Percentiles rank a stretch among this genome's conserved stretches.
These are phyloP conservation scores for Wickerhamomyces alni DNA, from an alignment of 805 yeast genomes.

Conservation along the genomic window DNA sequence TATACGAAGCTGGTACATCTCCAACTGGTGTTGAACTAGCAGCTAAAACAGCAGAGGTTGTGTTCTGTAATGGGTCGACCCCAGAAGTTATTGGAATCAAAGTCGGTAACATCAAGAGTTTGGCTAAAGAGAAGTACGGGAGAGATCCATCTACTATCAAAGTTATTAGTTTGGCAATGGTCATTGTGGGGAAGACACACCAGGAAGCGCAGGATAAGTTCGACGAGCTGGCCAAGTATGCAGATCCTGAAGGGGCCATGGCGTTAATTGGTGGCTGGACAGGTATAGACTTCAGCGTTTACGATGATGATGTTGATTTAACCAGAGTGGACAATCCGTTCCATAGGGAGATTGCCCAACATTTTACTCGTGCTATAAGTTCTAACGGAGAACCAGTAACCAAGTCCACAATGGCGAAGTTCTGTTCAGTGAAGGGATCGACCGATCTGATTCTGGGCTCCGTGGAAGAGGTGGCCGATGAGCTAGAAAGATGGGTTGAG, in stretches of 20 bases:
- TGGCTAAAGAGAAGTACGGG: slow-evolving; percentile 29
- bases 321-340: slow-evolving; percentile 24
- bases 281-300: slow-evolving; percentile 33
- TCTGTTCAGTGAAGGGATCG: slow-evolving; percentile 18
- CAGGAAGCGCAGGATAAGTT: slow-evolving; percentile 36
- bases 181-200: slow-evolving; percentile 33
- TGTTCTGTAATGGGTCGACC: slow-evolving; percentile 32
- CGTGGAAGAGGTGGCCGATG: slow-evolving; percentile 32
- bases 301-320: slow-evolving; percentile 32
- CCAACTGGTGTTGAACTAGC: slow-evolving; percentile 35
- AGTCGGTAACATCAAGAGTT: slow-evolving; percentile 25
- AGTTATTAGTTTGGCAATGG: slow-evolving; percentile 31
- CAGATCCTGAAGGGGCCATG: slow-evolving; percentile 38
- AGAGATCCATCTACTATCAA: slow-evolving; percentile 33
- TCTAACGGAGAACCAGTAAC: neutral
- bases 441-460: slow-evolving; percentile 28
- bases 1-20: slow-evolving; percentile 41
- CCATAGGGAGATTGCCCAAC: slow-evolving; percentile 26
- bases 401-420: neutral
- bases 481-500: slow-evolving; percentile 32
- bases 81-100: slow-evolving; percentile 26
- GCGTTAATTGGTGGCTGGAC: slow-evolving; percentile 42
- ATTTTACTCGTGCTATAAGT: neutral
- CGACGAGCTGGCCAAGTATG: slow-evolving; percentile 25
- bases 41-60: slow-evolving; percentile 37